phyloP scores from a whole-genome alignment of 2,329 filamentous ascomycete genomes.

The Microdochium nivale region DNA sequence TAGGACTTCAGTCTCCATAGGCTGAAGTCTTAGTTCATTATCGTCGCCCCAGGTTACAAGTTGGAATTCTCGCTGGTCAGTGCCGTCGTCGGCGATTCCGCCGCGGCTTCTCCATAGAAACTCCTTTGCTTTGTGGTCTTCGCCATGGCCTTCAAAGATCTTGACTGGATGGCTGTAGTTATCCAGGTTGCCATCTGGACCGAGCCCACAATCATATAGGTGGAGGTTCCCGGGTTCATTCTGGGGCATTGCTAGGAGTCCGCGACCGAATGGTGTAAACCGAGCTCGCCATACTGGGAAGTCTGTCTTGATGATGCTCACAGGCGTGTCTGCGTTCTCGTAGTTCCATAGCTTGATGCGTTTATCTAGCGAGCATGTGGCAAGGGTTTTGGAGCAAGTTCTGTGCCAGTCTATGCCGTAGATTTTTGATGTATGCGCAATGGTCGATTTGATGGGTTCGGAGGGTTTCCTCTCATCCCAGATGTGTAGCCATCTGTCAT shows the following conservation, averaged over 20 bases:
- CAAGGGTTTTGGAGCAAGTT: slow-evolving; percentile 59
- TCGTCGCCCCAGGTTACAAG: slow-evolving; percentile 90
- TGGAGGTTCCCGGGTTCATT: slow-evolving; percentile 78
- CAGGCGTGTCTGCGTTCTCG: slow-evolving; percentile 51
- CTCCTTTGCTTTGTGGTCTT: slow-evolving; percentile 68
- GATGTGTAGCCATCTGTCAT: slow-evolving; percentile 78
- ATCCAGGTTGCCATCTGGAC: not conserved
- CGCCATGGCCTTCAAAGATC: slow-evolving; percentile 51
- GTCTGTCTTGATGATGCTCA: slow-evolving; percentile 70
- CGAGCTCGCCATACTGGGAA: slow-evolving; percentile 89
- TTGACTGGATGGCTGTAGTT: slow-evolving; percentile 35
- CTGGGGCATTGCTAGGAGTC: slow-evolving; percentile 85
- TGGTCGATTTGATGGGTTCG: slow-evolving; percentile 72
- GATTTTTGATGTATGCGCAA: slow-evolving; percentile 85
- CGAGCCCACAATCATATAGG: slow-evolving; percentile 55
- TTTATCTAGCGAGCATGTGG: slow-evolving; percentile 85
- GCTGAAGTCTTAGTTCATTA: slow-evolving; percentile 71
- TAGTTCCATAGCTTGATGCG: slow-evolving; percentile 95
- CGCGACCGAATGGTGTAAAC: slow-evolving; percentile 83
- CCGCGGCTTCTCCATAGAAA: slow-evolving; percentile 85
- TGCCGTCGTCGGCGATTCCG: slow-evolving; percentile 51
- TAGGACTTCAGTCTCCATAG: slow-evolving; percentile 56
- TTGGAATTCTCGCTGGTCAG: slow-evolving; percentile 84
- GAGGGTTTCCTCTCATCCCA: slow-evolving; percentile 83
- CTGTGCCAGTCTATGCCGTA: slow-evolving; percentile 95